Conservation (phyloP, 1,284 basidiomycete genomes). For the Apiotrichum gamsii region DNA sequence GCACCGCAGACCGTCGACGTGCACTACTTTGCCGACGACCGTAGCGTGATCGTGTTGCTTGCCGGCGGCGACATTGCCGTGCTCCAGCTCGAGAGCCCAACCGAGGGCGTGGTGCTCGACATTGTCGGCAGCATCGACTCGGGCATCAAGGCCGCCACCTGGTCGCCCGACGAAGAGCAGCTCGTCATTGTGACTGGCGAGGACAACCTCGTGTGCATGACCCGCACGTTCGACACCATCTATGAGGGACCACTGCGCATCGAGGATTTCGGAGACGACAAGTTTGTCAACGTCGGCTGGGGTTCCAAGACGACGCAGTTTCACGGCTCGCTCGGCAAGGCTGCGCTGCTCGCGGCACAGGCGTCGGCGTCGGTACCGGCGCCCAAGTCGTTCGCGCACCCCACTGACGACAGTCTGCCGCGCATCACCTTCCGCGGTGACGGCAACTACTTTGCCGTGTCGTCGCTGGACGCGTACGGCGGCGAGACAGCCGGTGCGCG, state of each 20-base stretch:
- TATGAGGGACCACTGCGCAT: constrained; percentile 69
- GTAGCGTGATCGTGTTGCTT: constrained; percentile 59
- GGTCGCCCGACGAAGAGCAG: constrained; percentile 86
- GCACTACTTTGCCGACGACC: constrained; percentile 60
- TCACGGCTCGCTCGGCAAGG: constrained; percentile 90
- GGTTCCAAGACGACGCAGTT: constrained; percentile 96
- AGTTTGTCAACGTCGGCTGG: constrained; percentile 94
- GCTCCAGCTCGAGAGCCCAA: constrained; percentile 50
- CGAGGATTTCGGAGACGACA: constrained; percentile 79
- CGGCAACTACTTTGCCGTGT: constrained; percentile 80
- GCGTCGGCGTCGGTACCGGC: constrained; percentile 51
- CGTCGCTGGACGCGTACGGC: constrained; percentile 54
- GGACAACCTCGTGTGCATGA: constrained; percentile 80
- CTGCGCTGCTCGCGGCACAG: constrained; percentile 55
- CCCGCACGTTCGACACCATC: constrained; percentile 78
- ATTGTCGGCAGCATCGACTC: constrained; percentile 79
- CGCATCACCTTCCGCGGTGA: constrained; percentile 91
- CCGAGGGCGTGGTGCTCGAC: constrained; percentile 56
- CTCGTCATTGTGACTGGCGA: constrained; percentile 77
- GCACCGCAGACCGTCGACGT: constrained; percentile 56
- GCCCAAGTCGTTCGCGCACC: constrained; percentile 41
- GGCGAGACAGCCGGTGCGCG: constrained; percentile 25
- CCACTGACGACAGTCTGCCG: constrained; percentile 66
- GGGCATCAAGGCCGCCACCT: constrained; percentile 73
- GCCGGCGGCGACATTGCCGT: constrained; percentile 72